Base-by-base conservation (phyloP, 208 protist species). In the Herpetomonas muscarum region DNA sequence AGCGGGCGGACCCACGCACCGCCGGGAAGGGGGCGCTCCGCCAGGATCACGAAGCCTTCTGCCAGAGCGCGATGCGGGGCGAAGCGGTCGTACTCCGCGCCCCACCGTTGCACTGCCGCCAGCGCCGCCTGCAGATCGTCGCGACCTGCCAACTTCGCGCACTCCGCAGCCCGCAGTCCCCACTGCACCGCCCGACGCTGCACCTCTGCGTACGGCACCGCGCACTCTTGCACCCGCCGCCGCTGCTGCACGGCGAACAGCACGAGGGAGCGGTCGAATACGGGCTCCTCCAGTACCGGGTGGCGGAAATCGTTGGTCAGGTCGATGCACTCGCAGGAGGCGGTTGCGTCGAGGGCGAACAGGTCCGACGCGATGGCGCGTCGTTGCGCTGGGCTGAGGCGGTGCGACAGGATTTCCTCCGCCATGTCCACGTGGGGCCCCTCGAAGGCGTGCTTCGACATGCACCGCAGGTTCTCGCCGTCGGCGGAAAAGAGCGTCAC, bases 401-500 rank as follows among this genome's bases (percentile, higher is more conserved):
- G 13, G 3, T 13, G 46, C 9, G 74, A 10, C 30, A 91, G 63
- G 2, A 93, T 41, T 26, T 61, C 36, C 4, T 49, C 41, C 10
- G 90, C 86, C 22, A 79, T 32, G n/a, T 79, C 66, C 22, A 90
- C 90, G 61, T 96, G 90, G 0, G 55, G 63, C 19, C 90, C 90
- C n/a, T 72, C 81, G 7, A 87, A 55, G 28, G 67, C 78, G 63
- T 96, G 90, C 52, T 96, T 96, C 29, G 79, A 81, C 70, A 82
- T 77, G 55, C 91, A 32, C 51, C 60, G 36, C 30, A 96, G 49
- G 24, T n/a, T 59, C 13, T 45, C 45, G 15, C 86, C 90, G 37
- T 96, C 86, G 22, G 81, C 58, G 10, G 90, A 89, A 63, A 87
- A 90, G 15, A 92, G 36, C 1, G 79, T 90, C 28, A 96, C 80